A percentile compares a stretch with the other conserved stretches of the same genome.
These are phyloP conservation scores for Rhodotorula babjevae DNA, from an alignment of 768 basidiomycete genomes.

Conservation along the genomic window DNA sequence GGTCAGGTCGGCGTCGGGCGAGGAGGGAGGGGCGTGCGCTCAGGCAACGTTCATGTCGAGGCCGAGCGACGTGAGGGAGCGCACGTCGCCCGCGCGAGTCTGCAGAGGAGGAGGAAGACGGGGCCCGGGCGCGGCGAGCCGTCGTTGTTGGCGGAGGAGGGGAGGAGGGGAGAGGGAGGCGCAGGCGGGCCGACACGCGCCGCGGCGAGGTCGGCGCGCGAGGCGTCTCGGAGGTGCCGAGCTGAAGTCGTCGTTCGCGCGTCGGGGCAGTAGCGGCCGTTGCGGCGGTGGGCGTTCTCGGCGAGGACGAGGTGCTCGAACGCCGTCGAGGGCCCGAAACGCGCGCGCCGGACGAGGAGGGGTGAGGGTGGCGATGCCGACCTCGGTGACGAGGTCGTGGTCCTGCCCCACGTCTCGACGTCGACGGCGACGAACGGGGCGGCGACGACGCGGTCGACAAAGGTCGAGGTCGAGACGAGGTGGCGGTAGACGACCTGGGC, in stretches of 20 bases:
- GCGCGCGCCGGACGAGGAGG: no score
- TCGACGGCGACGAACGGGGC: slow-evolving; percentile 57
- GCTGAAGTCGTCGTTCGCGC: slow-evolving; percentile 62
- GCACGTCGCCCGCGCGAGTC: slow-evolving; percentile 71
- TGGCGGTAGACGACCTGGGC: background rate
- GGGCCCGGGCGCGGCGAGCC: slow-evolving; percentile 42
- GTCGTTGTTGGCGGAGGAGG: no score
- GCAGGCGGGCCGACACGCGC: slow-evolving; percentile 44
- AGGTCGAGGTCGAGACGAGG: background rate
- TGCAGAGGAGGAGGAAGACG: slow-evolving; percentile 71
- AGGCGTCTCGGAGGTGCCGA: slow-evolving; percentile 59
- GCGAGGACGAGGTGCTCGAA: slow-evolving; percentile 52
- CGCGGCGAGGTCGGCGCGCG: slow-evolving; percentile 47
- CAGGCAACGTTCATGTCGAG: slow-evolving; percentile 60
- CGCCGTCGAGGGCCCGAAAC: background rate
- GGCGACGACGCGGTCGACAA: no score
- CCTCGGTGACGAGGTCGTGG: slow-evolving; percentile 69
- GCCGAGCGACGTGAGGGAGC: slow-evolving; percentile 69
- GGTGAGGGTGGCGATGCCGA: slow-evolving; percentile 56
- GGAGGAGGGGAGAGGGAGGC: slow-evolving; percentile 44
- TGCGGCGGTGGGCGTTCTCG: slow-evolving; percentile 58
- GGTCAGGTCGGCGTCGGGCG: background rate
- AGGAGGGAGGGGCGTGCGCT: slow-evolving; percentile 38
- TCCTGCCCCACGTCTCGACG: slow-evolving; percentile 76
- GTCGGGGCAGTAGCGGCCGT: slow-evolving; percentile 62